These are phyloP conservation scores for Amanita pallidorosea DNA, from an alignment of 768 basidiomycete species.

Conservation along the genomic window DNA sequence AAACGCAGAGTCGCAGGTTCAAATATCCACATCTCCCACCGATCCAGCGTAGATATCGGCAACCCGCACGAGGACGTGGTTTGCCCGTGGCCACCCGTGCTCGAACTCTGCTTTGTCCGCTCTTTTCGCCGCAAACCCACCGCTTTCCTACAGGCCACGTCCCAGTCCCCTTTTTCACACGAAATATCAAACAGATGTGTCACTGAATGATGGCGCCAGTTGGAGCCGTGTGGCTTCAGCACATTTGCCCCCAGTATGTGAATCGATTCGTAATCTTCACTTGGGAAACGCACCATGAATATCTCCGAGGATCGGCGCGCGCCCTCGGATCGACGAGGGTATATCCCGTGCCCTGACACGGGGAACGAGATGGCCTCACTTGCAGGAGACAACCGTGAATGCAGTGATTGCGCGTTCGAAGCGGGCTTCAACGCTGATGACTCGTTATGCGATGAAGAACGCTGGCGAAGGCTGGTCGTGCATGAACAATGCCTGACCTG, in stretches of 20 bases:
- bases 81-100: constrained; percentile 6
- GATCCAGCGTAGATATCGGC: constrained; percentile 53
- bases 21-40: constrained; percentile 81
- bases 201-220: constrained; percentile 52
- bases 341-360: constrained; percentile 69
- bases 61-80: constrained; percentile 29
- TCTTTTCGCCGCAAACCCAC: constrained; percentile 65
- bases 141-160: constrained; percentile 39
- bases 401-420: constrained; percentile 23
- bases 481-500: constrained; percentile 62
- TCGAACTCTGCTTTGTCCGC: constrained; percentile 28
- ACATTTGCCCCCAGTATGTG: constrained; percentile 13
- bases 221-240: constrained; percentile 22
- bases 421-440: constrained; percentile 38
- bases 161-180: constrained; percentile 77
- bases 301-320: constrained; percentile 38
- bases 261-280: constrained; percentile 28
- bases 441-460: constrained; percentile 49
- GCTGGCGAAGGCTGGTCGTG: constrained; percentile 34
- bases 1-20: constrained; percentile 41
- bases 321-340: constrained; percentile 60
- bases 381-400: constrained; percentile 32
- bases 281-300: constrained; percentile 31
- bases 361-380: constrained; percentile 55
- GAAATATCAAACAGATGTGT: constrained; percentile 42